Base-by-base conservation (phyloP, 1,284 basidiomycete species). In the Ceratobasidium sp. region DNA sequence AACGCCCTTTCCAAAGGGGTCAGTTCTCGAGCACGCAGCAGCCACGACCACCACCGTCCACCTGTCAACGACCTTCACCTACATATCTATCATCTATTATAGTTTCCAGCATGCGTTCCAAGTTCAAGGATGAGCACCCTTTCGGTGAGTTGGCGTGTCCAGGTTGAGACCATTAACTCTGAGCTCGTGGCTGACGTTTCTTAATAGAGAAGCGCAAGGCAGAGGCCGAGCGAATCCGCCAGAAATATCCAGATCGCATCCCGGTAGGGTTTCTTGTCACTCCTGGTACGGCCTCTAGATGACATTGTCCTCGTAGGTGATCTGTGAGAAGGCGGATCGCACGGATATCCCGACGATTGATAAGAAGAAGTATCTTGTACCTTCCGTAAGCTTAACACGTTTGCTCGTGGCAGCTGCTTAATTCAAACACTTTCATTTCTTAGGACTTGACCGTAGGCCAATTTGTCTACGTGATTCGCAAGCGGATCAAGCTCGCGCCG, bases 351-450 rank as follows among this genome's bases (percentile, higher is more conserved):
- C 97, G 0, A 97, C 96, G 27, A 99, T 99, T 83, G 98, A 99
- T 90, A 99, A 99, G 95, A 99, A 99, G 94, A 99, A 99, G 89
- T 99, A 99, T 83, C 89, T 99, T 64, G 98, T 99, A 3, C 98
- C 98, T 73, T 97, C 96, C 73, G 96, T 97, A 64, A 66, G 86
- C 84, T 38, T 16, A 30, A 20, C 54, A 16, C n/a, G 20, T 64
- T 33, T 38, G 35, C 2, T 44, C 55, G 35, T 20, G n/a, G 30
- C 52, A 7, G 62, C 12, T 41, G 7, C 2, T 20, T n/a, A 18
- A 35, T 30, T 76, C 44, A 60, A 16, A 44, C 44, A n/a, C 10
- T 18, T 80, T 54, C 65, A 64, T 77, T 62, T 59, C 44, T 38
- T 83, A 98, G 94, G 97, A 99, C 87, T 88, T 99, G 74, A 99